Evolutionary conservation across 1,139 yeast genomes (phyloP), one percentile per base, ranked within the genome.

Genomic region (Saccharomyces hybrid): DNA sequence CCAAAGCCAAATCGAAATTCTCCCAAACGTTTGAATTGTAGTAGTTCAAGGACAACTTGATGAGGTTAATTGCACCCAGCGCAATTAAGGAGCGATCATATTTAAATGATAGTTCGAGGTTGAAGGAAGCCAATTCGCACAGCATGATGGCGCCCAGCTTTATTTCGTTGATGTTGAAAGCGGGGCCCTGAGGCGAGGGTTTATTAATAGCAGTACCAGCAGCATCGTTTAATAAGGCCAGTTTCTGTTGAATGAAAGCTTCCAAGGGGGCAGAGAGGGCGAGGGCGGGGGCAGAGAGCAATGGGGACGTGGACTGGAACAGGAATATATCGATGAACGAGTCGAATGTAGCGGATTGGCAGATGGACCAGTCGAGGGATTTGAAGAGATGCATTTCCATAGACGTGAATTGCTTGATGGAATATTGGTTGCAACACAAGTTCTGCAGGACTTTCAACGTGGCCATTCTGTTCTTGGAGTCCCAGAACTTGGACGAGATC

Each of bases 401-500:
- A 64, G 82, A 84, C 56, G 82, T 72, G 64, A 86, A 84, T 54
- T 82, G 75, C 56, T 78, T 75, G 60, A 80, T 81, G 47, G 81
- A 75, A 68, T 82, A 82, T 62, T 83, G 78, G 60, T 80, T 79
- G 68, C 87, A 85, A 65, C 89, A 84, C 69, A 72, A 63, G 38
- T 69, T 71, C 49, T 68, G 66, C 8, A 73, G 55, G 48, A 83
- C 78, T 60, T 77, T 76, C 63, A 83, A 72, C 21, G 81, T 73
- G 29, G 89, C 88, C 50, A 84, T 80, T 65, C 81, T 81, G 62
- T 79, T 79, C 70, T 86, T 86, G 55, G 82, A 76, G 66, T 86
- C 93, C 69, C 81, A 76, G 67, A 80, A 84, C 71, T 86, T 86
- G 59, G 89, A 81, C 48, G 87, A 79, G 52, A 85, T 78, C 95